Evolutionary conservation across 2,329 filamentous ascomycete species (phyloP).

Genomic region (Neocucurbitaria cava): DNA sequence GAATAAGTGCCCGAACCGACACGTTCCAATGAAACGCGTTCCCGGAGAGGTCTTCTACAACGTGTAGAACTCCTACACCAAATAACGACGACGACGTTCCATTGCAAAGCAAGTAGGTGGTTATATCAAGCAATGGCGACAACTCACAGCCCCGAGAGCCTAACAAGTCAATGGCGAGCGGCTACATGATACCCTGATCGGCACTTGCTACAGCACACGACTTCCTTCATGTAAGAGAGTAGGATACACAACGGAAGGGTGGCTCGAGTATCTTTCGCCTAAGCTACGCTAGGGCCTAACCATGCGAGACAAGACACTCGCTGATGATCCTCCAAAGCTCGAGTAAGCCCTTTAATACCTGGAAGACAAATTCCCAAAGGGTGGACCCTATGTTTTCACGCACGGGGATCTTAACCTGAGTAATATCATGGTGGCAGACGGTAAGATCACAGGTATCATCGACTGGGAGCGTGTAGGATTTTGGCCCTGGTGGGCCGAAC

Average conservation of each 20-base stretch:
- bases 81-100: background rate
- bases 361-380: slow-evolving; percentile 5
- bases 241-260: slow-evolving; percentile 12
- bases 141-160: slow-evolving; percentile 9
- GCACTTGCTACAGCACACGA: background rate
- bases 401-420: slow-evolving; percentile 15
- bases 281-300: slow-evolving; percentile 6
- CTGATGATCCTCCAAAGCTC: slow-evolving; percentile 3
- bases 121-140: slow-evolving; percentile 5
- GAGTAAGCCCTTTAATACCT: slow-evolving; percentile 3
- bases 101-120: slow-evolving; percentile 1
- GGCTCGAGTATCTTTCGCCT: slow-evolving; percentile 4
- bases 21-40: slow-evolving; percentile 2
- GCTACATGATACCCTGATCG: slow-evolving; percentile 2
- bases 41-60: background rate
- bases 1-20: background rate
- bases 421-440: slow-evolving; percentile 19
- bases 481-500: slow-evolving; percentile 17
- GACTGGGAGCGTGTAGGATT: slow-evolving; percentile 23
- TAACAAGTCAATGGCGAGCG: slow-evolving; percentile 6
- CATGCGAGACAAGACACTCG: background rate
- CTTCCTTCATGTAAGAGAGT: slow-evolving; percentile 1
- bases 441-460: slow-evolving; percentile 16
- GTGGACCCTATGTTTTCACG: slow-evolving; percentile 13
- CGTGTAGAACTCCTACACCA: slow-evolving; percentile 3